phyloP scores from a whole-genome alignment of 345 rosid genomes.

The Rhizophora apiculata region DNA sequence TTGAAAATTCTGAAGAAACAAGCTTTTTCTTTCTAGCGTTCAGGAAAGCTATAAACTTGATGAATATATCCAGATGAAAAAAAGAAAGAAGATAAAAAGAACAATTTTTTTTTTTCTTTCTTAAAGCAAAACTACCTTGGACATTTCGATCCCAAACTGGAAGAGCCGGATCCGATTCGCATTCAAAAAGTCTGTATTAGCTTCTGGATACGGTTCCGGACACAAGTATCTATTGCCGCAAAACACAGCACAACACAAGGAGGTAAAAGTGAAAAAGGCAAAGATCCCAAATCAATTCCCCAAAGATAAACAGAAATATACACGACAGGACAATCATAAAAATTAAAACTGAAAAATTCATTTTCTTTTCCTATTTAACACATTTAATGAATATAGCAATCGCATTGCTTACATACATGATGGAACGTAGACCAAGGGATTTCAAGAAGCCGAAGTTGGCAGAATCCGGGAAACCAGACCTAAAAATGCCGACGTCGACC shows the following conservation, averaged over 20 bases:
- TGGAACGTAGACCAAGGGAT: conserved; percentile 60
- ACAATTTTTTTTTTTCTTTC: too few species aligned
- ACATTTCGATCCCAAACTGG: conserved; percentile 74
- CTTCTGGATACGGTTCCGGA: conserved; percentile 63
- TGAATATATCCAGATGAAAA: too few species aligned
- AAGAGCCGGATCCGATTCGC: conserved; percentile 55
- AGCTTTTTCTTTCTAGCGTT: too few species aligned
- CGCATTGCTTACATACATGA: conserved; percentile 41
- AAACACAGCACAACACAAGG: too few species aligned
- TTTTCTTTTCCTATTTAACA: too few species aligned
- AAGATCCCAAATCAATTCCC: too few species aligned
- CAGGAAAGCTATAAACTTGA: too few species aligned
- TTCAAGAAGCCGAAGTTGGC: conserved; percentile 62
- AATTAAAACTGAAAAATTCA: not conserved
- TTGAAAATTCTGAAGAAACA: too few species aligned
- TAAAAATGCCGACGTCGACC: conserved; percentile 64
- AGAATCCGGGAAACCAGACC: conserved; percentile 73
- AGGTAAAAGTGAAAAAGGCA: too few species aligned
- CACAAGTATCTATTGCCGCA: conserved; percentile 51
- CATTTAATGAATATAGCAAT: too few species aligned
- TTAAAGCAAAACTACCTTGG: conserved; percentile 40
- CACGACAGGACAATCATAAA: too few species aligned
- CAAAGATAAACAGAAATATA: not conserved
- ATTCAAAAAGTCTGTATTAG: conserved; percentile 49
- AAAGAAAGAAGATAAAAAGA: not conserved